These are phyloP conservation scores for Microstroma glucosiphilum DNA, from an alignment of 1,284 basidiomycete genomes.

Conservation along the genomic window DNA sequence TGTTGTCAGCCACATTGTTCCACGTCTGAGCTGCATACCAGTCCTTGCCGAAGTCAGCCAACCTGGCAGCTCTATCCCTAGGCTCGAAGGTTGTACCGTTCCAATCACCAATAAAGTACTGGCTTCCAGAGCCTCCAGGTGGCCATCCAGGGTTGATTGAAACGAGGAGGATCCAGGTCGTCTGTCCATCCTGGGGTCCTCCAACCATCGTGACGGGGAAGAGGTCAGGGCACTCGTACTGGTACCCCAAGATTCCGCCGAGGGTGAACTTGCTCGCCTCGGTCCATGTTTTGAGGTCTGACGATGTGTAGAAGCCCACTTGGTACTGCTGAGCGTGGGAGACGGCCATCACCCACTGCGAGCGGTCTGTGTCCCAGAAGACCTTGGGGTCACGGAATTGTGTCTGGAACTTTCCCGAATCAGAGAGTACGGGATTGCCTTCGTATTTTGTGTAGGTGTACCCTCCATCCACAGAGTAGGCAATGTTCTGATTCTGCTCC, in stretches of 20 bases:
- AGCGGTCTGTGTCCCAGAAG: conserved; percentile 46
- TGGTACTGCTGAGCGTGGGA: conserved; percentile 49
- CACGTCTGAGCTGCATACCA: conserved; percentile 53
- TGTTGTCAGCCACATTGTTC: conserved; percentile 36
- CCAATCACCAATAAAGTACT: conserved; percentile 53
- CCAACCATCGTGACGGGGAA: conserved; percentile 48
- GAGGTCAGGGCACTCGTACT: conserved; percentile 52
- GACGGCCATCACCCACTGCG: conserved; percentile 53
- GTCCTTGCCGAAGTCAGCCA: conserved; percentile 53
- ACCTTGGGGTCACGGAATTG: conserved; percentile 55
- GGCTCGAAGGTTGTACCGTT: conserved; percentile 51
- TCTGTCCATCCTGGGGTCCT: conserved; percentile 34
- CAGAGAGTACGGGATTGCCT: conserved; percentile 49
- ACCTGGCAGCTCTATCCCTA: conserved; percentile 43
- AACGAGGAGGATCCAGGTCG: conserved; percentile 30
- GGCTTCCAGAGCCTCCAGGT: conserved; percentile 48
- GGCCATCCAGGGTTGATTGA: conserved; percentile 43
- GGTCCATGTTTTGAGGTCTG: conserved; percentile 52
- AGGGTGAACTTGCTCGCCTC: conserved; percentile 49
- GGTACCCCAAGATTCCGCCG: conserved; percentile 46
- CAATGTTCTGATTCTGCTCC: conserved; percentile 51
- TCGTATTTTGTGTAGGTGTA: conserved; percentile 52
- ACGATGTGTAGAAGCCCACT: conserved; percentile 52
- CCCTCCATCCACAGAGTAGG: conserved; percentile 52
- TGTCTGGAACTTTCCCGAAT: conserved; percentile 33